Percentiles rank a stretch among this genome's conserved stretches.
phyloP scores from a whole-genome alignment of 257 asterid genomes.

The Jacaranda mimosifolia region DNA sequence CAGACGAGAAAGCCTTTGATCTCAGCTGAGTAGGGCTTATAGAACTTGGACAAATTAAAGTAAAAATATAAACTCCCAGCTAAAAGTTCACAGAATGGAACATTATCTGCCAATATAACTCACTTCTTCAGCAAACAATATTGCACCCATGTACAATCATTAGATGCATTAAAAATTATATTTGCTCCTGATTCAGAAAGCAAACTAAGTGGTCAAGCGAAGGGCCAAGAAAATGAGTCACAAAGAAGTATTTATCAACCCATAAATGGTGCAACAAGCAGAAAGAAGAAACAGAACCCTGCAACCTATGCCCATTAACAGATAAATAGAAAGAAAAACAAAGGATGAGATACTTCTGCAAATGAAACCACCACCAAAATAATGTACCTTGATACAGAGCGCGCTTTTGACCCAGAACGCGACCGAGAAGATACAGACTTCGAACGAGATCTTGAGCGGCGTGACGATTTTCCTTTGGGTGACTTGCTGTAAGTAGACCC shows the following conservation, averaged over 20 bases:
- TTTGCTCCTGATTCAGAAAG: not conserved
- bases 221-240: not conserved
- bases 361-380: conserved; percentile 34
- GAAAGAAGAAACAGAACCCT: not conserved
- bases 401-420: conserved; percentile 63
- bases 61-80: too few species aligned
- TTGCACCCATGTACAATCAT: not conserved
- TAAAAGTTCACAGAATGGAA: not conserved
- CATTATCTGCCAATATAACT: not conserved
- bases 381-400: conserved; percentile 70
- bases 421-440: conserved; percentile 55
- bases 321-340: not conserved
- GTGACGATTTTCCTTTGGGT: conserved; percentile 77
- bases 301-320: not conserved
- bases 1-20: too few species aligned
- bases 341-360: not conserved
- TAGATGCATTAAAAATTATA: not conserved
- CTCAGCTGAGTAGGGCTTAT: too few species aligned
- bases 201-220: not conserved
- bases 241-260: not conserved
- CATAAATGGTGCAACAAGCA: not conserved
- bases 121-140: not conserved
- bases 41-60: too few species aligned
- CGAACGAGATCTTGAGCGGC: conserved; percentile 80
- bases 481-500: conserved; percentile 73